Conservation (phyloP, 2,329 filamentous ascomycete species). For the Cryphonectria japonica region DNA sequence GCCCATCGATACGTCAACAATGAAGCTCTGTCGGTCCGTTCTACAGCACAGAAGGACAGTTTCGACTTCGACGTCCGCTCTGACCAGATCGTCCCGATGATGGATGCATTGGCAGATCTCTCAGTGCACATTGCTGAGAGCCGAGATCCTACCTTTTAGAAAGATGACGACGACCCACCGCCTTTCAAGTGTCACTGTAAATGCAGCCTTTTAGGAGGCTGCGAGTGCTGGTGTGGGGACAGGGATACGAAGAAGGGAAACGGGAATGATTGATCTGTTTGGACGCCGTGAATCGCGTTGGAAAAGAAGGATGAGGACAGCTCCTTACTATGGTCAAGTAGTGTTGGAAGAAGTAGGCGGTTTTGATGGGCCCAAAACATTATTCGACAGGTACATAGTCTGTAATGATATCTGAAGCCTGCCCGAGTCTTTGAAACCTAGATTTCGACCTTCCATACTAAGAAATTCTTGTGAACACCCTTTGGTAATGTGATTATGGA, state of each 20-base stretch:
- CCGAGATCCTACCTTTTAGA: background rate
- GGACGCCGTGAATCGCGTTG: background rate
- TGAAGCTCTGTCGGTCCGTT: background rate
- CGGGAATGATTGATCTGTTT: background rate
- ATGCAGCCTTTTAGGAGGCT: constrained; percentile 1
- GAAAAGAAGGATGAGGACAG: background rate
- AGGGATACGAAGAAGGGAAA: background rate
- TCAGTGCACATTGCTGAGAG: background rate
- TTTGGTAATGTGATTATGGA: background rate
- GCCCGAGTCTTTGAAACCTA: background rate
- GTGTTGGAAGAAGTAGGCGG: background rate
- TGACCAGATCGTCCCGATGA: constrained; percentile 2
- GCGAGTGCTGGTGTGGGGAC: constrained; percentile 6
- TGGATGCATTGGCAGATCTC: background rate
- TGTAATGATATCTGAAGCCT: background rate
- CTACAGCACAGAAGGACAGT: background rate
- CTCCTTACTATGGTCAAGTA: background rate
- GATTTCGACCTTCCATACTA: background rate
- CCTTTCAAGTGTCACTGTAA: constrained; percentile 6
- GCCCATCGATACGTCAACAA: background rate
- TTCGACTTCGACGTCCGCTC: constrained; percentile 5
- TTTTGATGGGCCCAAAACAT: background rate
- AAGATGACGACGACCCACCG: background rate
- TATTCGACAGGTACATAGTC: background rate
- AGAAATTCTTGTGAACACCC: background rate